A percentile compares a stretch with the other conserved stretches of the same genome.
These are phyloP conservation scores for Ophioceras dolichostomum DNA, from an alignment of 2,329 filamentous ascomycete species.

Conservation along the genomic window DNA sequence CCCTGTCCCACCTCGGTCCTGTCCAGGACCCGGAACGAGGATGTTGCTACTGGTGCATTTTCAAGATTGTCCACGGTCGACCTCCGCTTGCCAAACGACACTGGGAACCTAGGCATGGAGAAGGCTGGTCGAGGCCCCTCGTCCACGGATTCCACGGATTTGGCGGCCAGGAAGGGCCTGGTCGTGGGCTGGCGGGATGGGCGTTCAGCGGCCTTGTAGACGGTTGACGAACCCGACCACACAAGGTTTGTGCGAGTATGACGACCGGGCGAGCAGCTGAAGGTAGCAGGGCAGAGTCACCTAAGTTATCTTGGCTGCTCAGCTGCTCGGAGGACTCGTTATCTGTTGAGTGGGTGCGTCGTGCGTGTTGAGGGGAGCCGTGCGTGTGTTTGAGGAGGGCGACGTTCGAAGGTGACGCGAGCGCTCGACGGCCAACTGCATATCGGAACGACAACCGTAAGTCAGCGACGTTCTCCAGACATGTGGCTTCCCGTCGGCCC, in stretches of 20 bases:
- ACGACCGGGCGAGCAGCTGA: background rate
- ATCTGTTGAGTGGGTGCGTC: background rate
- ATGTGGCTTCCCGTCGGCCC: slow-evolving; percentile 1
- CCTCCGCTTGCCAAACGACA: slow-evolving; percentile 47
- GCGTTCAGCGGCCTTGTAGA: background rate
- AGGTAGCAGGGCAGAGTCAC: background rate
- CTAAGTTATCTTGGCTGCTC: background rate
- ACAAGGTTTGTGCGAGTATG: background rate
- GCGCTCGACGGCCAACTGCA: slow-evolving; percentile 1
- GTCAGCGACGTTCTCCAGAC: background rate
- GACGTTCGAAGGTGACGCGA: background rate
- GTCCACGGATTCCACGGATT: background rate
- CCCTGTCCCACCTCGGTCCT: slow-evolving; percentile 30
- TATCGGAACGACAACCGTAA: background rate
- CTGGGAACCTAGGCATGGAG: slow-evolving; percentile 52
- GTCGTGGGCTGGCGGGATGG: background rate
- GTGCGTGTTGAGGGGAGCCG: background rate
- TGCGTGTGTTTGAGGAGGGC: background rate
- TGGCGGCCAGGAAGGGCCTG: background rate
- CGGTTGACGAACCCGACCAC: background rate
- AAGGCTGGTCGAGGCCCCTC: slow-evolving; percentile 7
- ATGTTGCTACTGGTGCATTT: slow-evolving; percentile 34
- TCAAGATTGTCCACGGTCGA: slow-evolving; percentile 43
- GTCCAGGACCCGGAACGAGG: slow-evolving; percentile 48
- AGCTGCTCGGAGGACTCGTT: background rate